These are phyloP conservation scores for Lactifluus hygrophoroides DNA, from an alignment of 768 basidiomycete species.

Conservation along the genomic window DNA sequence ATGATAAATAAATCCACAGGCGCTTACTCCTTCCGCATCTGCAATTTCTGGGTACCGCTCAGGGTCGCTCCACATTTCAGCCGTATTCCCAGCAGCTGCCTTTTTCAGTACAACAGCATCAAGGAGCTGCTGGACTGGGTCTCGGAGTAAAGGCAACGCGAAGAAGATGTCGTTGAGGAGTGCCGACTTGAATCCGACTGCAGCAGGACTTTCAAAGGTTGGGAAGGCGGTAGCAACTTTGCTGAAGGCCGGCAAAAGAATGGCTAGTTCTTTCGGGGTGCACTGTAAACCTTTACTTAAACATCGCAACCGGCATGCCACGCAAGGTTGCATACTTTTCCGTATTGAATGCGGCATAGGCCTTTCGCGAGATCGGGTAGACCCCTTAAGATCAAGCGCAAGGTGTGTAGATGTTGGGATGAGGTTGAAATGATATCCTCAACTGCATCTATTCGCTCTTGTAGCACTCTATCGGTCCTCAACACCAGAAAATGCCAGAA, in stretches of 20 bases:
- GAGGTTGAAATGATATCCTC: conserved; percentile 65
- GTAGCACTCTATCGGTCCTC: conserved; percentile 43
- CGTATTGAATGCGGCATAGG: conserved; percentile 82
- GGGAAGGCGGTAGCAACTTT: conserved; percentile 61
- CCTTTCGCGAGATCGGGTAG: conserved; percentile 88
- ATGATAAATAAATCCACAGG: neutral
- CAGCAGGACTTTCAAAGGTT: conserved; percentile 32
- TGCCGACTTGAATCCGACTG: conserved; percentile 51
- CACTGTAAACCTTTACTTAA: conserved; percentile 38
- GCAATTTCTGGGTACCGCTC: conserved; percentile 47
- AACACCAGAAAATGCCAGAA: neutral
- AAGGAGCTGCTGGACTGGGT: conserved; percentile 46
- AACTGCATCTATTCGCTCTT: conserved; percentile 75
- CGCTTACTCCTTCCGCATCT: conserved; percentile 47
- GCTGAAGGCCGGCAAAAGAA: conserved; percentile 66
- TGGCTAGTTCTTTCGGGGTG: conserved; percentile 71
- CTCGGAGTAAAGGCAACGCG: conserved; percentile 56
- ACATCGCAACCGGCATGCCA: neutral
- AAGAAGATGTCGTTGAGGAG: conserved; percentile 65
- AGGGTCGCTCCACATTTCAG: conserved; percentile 55
- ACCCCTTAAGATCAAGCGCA: conserved; percentile 61
- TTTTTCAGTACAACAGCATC: conserved; percentile 47
- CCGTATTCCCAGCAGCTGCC: conserved; percentile 60
- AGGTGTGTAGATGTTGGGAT: conserved; percentile 51
- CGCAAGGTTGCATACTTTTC: conserved; percentile 49